These are phyloP conservation scores for Ustilago curta DNA, from an alignment of 1,284 basidiomycete species.

Conservation along the genomic window DNA sequence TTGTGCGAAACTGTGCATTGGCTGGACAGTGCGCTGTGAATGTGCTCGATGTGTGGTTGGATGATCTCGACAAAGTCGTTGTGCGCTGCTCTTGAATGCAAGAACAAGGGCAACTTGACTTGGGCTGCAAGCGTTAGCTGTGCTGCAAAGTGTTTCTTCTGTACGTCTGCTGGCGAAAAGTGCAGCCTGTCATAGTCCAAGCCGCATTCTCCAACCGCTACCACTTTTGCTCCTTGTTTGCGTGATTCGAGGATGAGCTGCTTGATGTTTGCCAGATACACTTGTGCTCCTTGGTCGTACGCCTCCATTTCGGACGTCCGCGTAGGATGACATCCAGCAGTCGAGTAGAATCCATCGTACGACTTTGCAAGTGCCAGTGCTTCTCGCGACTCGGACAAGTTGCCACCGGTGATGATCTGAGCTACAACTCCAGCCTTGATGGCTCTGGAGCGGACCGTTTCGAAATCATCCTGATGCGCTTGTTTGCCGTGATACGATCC, in stretches of 20 bases:
- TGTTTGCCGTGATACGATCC: slow-evolving; percentile 72
- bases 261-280: slow-evolving; percentile 75
- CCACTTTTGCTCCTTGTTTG: slow-evolving; percentile 30
- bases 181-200: slow-evolving; percentile 87
- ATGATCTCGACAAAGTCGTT: slow-evolving; percentile 80
- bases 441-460: slow-evolving; percentile 76
- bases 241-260: slow-evolving; percentile 20
- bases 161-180: slow-evolving; percentile 77
- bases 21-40: slow-evolving; percentile 13
- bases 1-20: background rate
- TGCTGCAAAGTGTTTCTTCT: slow-evolving; percentile 78
- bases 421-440: slow-evolving; percentile 77
- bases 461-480: slow-evolving; percentile 75
- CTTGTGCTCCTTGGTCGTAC: slow-evolving; percentile 73
- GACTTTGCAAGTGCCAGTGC: slow-evolving; percentile 77
- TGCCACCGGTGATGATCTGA: slow-evolving; percentile 86
- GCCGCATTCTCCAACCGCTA: slow-evolving; percentile 88
- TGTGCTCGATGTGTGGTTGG: slow-evolving; percentile 30
- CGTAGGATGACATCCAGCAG: slow-evolving; percentile 88
- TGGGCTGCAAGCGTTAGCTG: slow-evolving; percentile 80
- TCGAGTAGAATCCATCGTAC: slow-evolving; percentile 77
- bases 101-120: slow-evolving; percentile 81
- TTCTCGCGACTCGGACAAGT: slow-evolving; percentile 76
- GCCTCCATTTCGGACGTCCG: slow-evolving; percentile 81
- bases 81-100: slow-evolving; percentile 79